Evolutionary conservation across 2,329 filamentous ascomycete genomes (phyloP).

Genomic region (Meredithiella fracta): DNA sequence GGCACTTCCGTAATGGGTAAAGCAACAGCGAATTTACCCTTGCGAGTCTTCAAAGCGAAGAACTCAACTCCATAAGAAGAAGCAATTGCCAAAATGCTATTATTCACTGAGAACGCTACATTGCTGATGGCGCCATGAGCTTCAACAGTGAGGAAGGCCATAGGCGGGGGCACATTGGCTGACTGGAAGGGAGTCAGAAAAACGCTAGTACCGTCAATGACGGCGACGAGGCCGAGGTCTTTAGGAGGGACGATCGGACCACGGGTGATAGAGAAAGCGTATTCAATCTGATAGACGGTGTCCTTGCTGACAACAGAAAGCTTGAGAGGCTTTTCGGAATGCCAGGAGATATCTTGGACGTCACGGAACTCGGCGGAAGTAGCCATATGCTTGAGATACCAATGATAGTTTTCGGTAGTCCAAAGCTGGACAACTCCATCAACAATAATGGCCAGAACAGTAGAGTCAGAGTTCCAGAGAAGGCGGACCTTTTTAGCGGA

Average conservation of each 20-base stretch:
- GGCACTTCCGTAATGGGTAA: slow-evolving; percentile 6
- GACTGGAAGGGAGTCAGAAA: slow-evolving; percentile 74
- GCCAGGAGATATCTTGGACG: slow-evolving; percentile 45
- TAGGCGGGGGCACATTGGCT: slow-evolving; percentile 80
- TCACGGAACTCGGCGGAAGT: slow-evolving; percentile 31
- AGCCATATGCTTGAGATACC: slow-evolving; percentile 82
- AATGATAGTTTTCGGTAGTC: slow-evolving; percentile 96
- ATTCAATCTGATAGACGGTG: slow-evolving; percentile 30
- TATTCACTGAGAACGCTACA: slow-evolving; percentile 52
- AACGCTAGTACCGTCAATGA: slow-evolving; percentile 64
- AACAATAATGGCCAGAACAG: slow-evolving; percentile 68
- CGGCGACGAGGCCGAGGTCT: slow-evolving; percentile 65
- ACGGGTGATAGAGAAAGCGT: slow-evolving; percentile 48
- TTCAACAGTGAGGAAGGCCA: slow-evolving; percentile 63
- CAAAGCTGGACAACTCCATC: slow-evolving; percentile 69
- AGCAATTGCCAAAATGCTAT: slow-evolving; percentile 53
- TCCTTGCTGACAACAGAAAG: slow-evolving; percentile 36
- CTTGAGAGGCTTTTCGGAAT: slow-evolving; percentile 66
- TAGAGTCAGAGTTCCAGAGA: slow-evolving; percentile 85
- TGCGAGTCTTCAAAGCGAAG: slow-evolving; percentile 50
- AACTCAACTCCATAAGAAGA: slow-evolving; percentile 50
- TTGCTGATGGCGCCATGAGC: slow-evolving; percentile 51
- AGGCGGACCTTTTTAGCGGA: slow-evolving; percentile 41
- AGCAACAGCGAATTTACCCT: slow-evolving; percentile 24
- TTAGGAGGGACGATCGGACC: slow-evolving; percentile 54